phyloP scores from a whole-genome alignment of 108 stramenopile species.

The Stephanodiscus triporus region DNA sequence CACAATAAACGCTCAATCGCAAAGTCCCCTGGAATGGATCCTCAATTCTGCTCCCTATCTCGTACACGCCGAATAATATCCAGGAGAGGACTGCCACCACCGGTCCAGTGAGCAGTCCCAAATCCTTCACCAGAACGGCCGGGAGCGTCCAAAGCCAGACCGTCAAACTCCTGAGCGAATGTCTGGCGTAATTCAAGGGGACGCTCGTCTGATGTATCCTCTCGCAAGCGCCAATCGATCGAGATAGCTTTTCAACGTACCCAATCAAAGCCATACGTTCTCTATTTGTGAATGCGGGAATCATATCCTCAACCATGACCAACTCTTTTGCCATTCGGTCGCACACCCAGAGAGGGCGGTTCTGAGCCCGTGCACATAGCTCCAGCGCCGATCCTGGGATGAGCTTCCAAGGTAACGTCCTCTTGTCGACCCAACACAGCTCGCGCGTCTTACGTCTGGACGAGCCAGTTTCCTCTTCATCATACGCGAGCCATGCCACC shows the following conservation, averaged over 20 bases:
- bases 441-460: slow-evolving; percentile 70
- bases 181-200: slow-evolving; percentile 93
- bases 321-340: slow-evolving; percentile 83
- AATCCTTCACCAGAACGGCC: slow-evolving; percentile 80
- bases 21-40: slow-evolving; percentile 93
- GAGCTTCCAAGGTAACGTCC: slow-evolving; percentile 83
- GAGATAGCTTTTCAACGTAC: slow-evolving; percentile 78
- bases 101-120: slow-evolving; percentile 84
- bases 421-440: slow-evolving; percentile 85
- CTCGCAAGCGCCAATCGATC: slow-evolving; percentile 88
- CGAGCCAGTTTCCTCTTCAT: slow-evolving; percentile 70
- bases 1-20: slow-evolving; percentile 81
- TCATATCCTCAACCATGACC: slow-evolving; percentile 62
- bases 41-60: slow-evolving; percentile 94
- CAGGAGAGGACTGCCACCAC: slow-evolving; percentile 84
- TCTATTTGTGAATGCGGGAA: slow-evolving; percentile 69
- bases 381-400: slow-evolving; percentile 69
- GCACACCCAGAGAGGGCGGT: slow-evolving; percentile 88
- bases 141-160: slow-evolving; percentile 91
- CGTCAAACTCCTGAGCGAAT: slow-evolving; percentile 89
- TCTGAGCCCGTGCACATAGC: slow-evolving; percentile 80
- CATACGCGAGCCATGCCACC: slow-evolving; percentile 56
- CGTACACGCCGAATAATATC: slow-evolving; percentile 94
- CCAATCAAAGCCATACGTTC: slow-evolving; percentile 84
- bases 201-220: slow-evolving; percentile 96